Conservation (phyloP, 2,329 filamentous ascomycete species). For the Trichophyton equinum region DNA sequence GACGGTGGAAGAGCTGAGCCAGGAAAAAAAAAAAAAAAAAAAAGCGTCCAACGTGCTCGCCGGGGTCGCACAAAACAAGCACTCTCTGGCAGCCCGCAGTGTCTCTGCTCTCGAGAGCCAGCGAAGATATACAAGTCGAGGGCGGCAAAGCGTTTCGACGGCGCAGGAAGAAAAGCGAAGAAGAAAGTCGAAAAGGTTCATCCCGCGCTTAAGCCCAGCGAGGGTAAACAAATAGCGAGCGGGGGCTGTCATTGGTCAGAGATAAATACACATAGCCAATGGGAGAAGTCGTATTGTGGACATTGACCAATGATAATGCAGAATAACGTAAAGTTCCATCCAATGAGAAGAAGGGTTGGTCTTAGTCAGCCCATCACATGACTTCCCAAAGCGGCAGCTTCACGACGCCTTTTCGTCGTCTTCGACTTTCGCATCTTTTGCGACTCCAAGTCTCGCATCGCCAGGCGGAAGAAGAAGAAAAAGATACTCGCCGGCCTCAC, state of each 20-base stretch:
- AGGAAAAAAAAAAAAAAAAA: no score
- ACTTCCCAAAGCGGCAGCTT: background rate
- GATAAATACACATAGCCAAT: background rate
- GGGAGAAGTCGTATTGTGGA: background rate
- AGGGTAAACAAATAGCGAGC: background rate
- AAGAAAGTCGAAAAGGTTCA: background rate
- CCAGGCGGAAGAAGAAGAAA: background rate
- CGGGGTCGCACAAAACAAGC: background rate
- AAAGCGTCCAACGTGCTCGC: background rate
- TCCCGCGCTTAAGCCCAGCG: background rate
- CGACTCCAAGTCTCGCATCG: background rate
- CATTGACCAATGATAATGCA: background rate
- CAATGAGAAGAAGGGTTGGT: background rate
- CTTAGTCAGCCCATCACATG: background rate
- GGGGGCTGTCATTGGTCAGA: background rate
- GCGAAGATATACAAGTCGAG: background rate
- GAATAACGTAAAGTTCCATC: background rate
- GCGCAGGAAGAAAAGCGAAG: background rate
- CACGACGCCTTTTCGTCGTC: background rate
- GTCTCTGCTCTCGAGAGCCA: no score
- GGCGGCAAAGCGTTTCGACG: background rate
- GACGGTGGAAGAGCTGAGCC: background rate
- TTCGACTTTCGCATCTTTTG: background rate
- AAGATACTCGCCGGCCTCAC: background rate
- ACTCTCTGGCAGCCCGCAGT: no score